These are phyloP conservation scores for Saturnispora mendoncae DNA, from an alignment of 805 yeast species.

Conservation along the genomic window DNA sequence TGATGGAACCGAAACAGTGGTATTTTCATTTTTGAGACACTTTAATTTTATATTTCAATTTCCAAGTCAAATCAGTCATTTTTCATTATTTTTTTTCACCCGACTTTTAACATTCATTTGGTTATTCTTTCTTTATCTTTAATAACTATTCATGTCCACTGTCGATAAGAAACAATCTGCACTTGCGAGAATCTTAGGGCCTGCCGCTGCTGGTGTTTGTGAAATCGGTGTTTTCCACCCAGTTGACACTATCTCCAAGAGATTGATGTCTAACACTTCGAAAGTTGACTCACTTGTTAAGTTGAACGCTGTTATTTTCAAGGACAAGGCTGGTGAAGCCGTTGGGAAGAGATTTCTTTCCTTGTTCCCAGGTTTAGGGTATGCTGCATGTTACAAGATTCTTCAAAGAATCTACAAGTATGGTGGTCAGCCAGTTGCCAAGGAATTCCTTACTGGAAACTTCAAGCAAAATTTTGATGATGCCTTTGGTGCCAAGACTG, in stretches of 20 bases:
- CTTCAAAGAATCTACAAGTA: constrained; percentile 96
- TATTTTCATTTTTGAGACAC: no score
- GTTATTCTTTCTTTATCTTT: not conserved
- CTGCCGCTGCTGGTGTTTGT: constrained; percentile 97
- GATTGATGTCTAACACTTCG: constrained; percentile 79
- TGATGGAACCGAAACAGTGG: no score
- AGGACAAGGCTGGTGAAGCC: constrained; percentile 66
- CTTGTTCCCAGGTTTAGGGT: constrained; percentile 95
- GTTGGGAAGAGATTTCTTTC: constrained; percentile 66
- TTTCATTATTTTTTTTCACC: not conserved
- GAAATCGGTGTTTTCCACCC: constrained; percentile 98
- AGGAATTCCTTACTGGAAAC: constrained; percentile 77
- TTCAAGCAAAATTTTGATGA: constrained; percentile 62
- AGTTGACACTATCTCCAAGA: constrained; percentile 94
- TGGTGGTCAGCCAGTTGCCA: constrained; percentile 99
- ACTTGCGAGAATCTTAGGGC: constrained; percentile 83
- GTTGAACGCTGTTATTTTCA: constrained; percentile 81
- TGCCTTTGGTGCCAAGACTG: constrained; percentile 84
- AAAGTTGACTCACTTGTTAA: constrained; percentile 54
- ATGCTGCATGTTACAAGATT: constrained; percentile 95
- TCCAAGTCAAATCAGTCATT: no score
- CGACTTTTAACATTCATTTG: not conserved
- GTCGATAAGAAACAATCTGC: constrained; percentile 81
- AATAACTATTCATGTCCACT: constrained; percentile 18
- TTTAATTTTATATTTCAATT: no score